Percentiles rank a stretch among this genome's conserved stretches.
phyloP scores from a whole-genome alignment of 2,329 filamentous ascomycete species.

The Coniochaeta pulveracea region DNA sequence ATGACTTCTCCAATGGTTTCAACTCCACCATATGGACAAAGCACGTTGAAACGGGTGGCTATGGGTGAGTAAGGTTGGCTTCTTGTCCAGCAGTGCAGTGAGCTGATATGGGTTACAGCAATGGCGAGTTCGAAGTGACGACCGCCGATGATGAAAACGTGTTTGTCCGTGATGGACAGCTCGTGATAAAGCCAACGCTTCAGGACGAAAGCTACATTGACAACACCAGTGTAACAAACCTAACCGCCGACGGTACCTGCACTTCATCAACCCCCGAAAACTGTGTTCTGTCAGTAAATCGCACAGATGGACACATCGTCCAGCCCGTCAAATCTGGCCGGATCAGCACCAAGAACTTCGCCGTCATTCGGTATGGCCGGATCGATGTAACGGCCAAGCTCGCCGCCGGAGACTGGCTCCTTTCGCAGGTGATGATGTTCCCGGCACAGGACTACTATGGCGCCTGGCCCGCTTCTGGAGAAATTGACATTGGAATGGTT shows the following conservation, averaged over 20 bases:
- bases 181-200: not conserved
- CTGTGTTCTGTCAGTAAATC: not conserved
- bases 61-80: too few species aligned
- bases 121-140: too few species aligned
- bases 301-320: slow-evolving; percentile 8
- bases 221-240: too few species aligned
- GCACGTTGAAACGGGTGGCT: too few species aligned
- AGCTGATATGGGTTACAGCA: too few species aligned
- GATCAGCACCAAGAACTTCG: slow-evolving; percentile 8
- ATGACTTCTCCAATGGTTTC: slow-evolving; percentile 1
- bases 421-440: slow-evolving; percentile 8
- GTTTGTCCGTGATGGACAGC: too few species aligned
- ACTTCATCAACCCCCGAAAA: too few species aligned
- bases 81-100: too few species aligned
- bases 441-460: slow-evolving; percentile 8
- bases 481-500: slow-evolving; percentile 7
- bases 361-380: slow-evolving; percentile 8
- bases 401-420: slow-evolving; percentile 11
- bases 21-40: too few species aligned
- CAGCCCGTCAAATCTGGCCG: slow-evolving; percentile 7
- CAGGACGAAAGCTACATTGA: too few species aligned
- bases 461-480: slow-evolving; percentile 8
- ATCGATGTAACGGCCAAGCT: slow-evolving; percentile 9
- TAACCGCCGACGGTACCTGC: too few species aligned
- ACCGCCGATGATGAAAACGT: too few species aligned